Evolutionary conservation across 495 filamentous ascomycete species (phyloP).

Genomic region (Aspergillus indologenus): DNA sequence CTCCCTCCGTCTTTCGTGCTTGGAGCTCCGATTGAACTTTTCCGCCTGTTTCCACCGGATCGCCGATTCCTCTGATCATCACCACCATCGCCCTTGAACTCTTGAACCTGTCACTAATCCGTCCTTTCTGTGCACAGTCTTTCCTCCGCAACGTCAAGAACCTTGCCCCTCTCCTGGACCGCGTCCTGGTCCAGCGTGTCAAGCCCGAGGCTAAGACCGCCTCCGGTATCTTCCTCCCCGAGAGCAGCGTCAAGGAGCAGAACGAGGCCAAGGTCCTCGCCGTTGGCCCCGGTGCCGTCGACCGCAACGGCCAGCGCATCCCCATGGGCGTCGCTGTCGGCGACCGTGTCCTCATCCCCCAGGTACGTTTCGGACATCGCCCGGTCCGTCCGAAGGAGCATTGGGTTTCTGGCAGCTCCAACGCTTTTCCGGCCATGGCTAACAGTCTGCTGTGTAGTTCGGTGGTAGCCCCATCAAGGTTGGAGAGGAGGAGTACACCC

Average conservation of each 20-base stretch:
- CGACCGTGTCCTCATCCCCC: constrained; percentile 94
- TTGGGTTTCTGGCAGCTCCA: too few species aligned
- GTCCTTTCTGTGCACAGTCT: constrained; percentile 28
- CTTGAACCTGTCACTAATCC: background rate
- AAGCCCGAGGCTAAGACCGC: constrained; percentile 97
- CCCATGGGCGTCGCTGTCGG: constrained; percentile 75
- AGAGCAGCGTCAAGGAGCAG: constrained; percentile 95
- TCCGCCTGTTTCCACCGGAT: constrained; percentile 1
- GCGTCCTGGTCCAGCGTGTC: constrained; percentile 95
- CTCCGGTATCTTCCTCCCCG: constrained; percentile 93
- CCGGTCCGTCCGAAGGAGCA: too few species aligned
- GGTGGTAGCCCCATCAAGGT: constrained; percentile 96
- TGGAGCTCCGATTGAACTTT: constrained; percentile 11
- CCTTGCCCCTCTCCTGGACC: constrained; percentile 95
- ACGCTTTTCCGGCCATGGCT: constrained; percentile 5
- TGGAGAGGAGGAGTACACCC: constrained; percentile 90
- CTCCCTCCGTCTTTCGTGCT: background rate
- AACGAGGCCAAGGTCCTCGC: constrained; percentile 96
- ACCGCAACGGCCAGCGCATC: constrained; percentile 83
- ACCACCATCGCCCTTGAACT: background rate
- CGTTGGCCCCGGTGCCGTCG: constrained; percentile 82
- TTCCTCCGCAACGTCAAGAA: constrained; percentile 93
- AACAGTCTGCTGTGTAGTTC: constrained; percentile 62
- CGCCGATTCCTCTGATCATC: background rate
- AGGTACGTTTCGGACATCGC: constrained; percentile 64